Conservation (phyloP, 1,284 basidiomycete species). For the Violaceomyces palustris region DNA sequence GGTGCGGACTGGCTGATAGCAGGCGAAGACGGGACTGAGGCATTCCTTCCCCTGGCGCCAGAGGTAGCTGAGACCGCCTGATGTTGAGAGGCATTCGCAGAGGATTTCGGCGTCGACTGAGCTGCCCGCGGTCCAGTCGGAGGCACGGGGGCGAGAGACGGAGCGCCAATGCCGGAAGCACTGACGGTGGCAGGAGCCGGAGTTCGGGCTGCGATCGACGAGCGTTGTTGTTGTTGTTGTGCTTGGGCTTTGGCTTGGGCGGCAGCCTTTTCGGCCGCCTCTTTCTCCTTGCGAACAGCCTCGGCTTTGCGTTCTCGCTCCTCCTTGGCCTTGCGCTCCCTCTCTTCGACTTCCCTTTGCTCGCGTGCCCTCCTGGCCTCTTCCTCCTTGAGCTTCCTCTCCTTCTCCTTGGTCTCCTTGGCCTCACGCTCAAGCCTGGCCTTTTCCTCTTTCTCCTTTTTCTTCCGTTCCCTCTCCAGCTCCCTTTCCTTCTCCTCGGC, state of each 20-base stretch:
- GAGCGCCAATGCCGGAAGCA: too few species aligned
- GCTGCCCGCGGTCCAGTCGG: too few species aligned
- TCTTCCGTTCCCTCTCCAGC: slow-evolving; percentile 59
- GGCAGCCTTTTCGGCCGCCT: slow-evolving; percentile 39
- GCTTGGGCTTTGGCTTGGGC: slow-evolving; percentile 58
- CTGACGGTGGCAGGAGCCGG: too few species aligned
- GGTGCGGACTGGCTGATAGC: not conserved
- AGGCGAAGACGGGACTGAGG: slow-evolving; percentile 17
- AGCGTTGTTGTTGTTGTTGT: slow-evolving; percentile 62
- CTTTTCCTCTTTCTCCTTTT: slow-evolving; percentile 67
- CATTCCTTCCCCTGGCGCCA: slow-evolving; percentile 12
- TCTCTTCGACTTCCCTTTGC: slow-evolving; percentile 53
- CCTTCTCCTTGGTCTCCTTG: slow-evolving; percentile 57
- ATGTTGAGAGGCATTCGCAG: too few species aligned
- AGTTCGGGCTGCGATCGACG: too few species aligned
- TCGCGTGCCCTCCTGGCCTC: slow-evolving; percentile 59
- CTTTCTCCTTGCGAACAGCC: slow-evolving; percentile 27
- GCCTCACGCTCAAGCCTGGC: too few species aligned
- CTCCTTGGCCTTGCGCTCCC: slow-evolving; percentile 23
- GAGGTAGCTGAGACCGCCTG: too few species aligned
- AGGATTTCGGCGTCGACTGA: too few species aligned
- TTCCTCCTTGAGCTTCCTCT: slow-evolving; percentile 44
- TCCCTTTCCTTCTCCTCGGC: slow-evolving; percentile 56
- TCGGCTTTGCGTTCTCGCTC: slow-evolving; percentile 28
- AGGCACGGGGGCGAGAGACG: too few species aligned